Base-by-base conservation (phyloP, 2,329 filamentous ascomycete genomes). In the Cercospora sesami region DNA sequence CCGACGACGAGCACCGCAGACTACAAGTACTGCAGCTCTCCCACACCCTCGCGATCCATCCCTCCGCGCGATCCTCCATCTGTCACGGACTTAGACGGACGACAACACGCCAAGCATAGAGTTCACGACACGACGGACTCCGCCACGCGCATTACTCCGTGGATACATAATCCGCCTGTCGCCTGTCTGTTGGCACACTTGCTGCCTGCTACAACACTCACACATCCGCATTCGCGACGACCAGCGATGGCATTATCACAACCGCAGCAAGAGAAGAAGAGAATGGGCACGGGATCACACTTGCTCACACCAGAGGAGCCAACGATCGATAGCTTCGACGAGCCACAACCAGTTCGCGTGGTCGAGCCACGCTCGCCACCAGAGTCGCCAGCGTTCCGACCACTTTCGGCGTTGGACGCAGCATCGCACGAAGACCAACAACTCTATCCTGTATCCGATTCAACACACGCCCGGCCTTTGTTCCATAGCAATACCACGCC, bases 301-400 rank as follows among this genome's bases (percentile, higher is more conserved):
- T 59, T 72, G 39, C 64, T 72, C 59, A 73, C 72, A 53, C 72
- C 72, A 63, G 72, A 72, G 60, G 68, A 72, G 60, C 68, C 71
- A 21, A 62, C 66, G 28, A 63, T 60, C 45, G 65, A 73, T 67
- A 72, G 70, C 63, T 73, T 73, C 66, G 45, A 64, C 18, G 59
- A 66, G 36, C 60, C 60, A 21, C 63, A 63, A 39, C 48, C 66
- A 12, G 28, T 64, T 14, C 59, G 36, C 42, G 60, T 63, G n/a
- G 36, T 64, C 18, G 65, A 67, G 36, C 65, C 71, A 42, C 64
- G 60, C 48, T 72, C 70, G 60, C 70, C 72, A 63, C 72, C 72
- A 61, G 72, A 63, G 45, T 73, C 72, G 64, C 72, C 72, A 42
- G 66, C 67, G 26, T 72, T 72, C 60, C 62, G 64, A 57, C 61